These are phyloP conservation scores for Globisporangium sylvaticum DNA, from an alignment of 352 stramenopile genomes.

Conservation along the genomic window DNA sequence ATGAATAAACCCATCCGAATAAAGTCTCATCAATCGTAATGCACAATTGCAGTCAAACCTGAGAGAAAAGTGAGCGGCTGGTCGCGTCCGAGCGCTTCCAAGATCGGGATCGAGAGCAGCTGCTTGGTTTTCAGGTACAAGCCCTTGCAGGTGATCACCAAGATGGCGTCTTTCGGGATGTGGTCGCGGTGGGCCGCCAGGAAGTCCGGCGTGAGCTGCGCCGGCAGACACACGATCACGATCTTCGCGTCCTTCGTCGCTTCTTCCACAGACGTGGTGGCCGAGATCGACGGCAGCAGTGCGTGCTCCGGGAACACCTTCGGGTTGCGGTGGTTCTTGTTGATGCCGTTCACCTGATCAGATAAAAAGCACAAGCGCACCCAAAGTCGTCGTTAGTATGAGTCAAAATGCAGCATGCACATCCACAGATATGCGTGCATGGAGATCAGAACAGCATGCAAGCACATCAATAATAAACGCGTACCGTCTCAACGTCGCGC, in stretches of 20 bases:
- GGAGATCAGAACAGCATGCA: background rate
- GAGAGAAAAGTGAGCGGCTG: conserved; percentile 95
- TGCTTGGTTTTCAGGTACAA: conserved; percentile 95
- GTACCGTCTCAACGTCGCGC: conserved; percentile 53
- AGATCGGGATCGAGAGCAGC: conserved; percentile 94
- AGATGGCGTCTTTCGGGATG: conserved; percentile 87
- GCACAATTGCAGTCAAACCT: conserved; percentile 14
- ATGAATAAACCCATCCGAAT: background rate
- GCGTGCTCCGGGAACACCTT: conserved; percentile 89
- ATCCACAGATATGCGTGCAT: background rate
- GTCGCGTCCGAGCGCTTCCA: conserved; percentile 87
- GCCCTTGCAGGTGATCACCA: conserved; percentile 94
- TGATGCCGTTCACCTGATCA: conserved; percentile 88
- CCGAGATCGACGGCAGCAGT: conserved; percentile 77
- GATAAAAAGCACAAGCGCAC: background rate
- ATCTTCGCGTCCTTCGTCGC: conserved; percentile 87
- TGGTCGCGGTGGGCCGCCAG: conserved; percentile 79
- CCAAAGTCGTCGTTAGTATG: background rate
- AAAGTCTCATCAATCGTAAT: no score
- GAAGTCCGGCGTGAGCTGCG: conserved; percentile 93
- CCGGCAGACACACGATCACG: conserved; percentile 95
- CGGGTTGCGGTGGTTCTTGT: conserved; percentile 88
- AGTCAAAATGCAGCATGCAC: background rate
- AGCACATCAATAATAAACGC: background rate
- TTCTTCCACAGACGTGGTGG: conserved; percentile 86